Evolutionary conservation across 2,329 filamentous ascomycete genomes (phyloP).

Genomic region (Atkinsonella hypoxylon): DNA sequence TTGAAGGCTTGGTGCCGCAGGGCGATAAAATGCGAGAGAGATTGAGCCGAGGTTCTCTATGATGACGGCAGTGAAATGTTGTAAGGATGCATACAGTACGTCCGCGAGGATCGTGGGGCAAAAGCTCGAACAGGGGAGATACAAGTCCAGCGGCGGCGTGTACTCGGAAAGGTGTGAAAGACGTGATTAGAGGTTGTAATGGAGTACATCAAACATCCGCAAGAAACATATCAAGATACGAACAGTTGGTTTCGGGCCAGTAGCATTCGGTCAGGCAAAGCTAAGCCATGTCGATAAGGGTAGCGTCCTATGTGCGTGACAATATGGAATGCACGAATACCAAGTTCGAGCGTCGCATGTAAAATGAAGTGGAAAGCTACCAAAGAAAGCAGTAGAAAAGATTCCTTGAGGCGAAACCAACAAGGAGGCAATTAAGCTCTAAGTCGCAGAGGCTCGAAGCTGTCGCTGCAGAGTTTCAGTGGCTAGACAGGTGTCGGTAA

Average conservation of each 20-base stretch:
- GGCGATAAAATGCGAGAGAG: slow-evolving; percentile 3
- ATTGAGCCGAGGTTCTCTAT: not conserved
- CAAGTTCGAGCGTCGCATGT: not conserved
- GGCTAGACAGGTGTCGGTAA: not conserved
- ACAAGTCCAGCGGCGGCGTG: too few species aligned
- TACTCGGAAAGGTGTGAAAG: too few species aligned
- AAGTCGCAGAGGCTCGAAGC: not conserved
- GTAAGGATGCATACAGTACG: not conserved
- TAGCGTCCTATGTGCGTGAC: not conserved
- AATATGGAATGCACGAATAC: not conserved
- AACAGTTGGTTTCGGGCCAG: not conserved
- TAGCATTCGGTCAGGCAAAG: not conserved
- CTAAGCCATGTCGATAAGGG: slow-evolving; percentile 3
- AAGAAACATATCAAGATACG: not conserved
- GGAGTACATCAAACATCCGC: not conserved
- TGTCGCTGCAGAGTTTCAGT: not conserved
- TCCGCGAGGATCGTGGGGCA: not conserved
- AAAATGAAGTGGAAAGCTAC: not conserved
- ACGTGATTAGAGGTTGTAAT: too few species aligned
- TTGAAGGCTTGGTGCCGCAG: slow-evolving; percentile 16
- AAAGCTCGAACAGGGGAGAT: too few species aligned
- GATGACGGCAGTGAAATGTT: not conserved
- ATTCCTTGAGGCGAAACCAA: not conserved
- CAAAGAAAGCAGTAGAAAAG: not conserved
- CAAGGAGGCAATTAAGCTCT: slow-evolving; percentile 2